These are phyloP conservation scores for Annulohypoxylon nitens DNA, from an alignment of 495 filamentous ascomycete species.

Conservation along the genomic window DNA sequence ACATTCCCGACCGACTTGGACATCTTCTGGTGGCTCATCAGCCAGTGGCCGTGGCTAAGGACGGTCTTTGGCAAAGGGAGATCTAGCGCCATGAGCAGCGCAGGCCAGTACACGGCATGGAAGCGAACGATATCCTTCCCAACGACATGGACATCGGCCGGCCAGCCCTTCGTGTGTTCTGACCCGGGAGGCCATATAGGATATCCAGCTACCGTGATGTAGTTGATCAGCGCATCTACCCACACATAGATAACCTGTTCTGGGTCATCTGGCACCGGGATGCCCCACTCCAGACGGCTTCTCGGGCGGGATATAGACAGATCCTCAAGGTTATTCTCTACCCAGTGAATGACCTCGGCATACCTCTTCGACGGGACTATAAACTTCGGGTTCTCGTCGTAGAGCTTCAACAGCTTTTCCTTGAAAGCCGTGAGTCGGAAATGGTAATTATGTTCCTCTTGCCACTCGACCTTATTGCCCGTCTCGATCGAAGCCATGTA, in stretches of 20 bases:
- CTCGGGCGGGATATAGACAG: slow-evolving; percentile 88
- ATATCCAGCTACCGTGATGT: slow-evolving; percentile 88
- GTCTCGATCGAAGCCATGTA: slow-evolving; percentile 89
- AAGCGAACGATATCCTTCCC: slow-evolving; percentile 98
- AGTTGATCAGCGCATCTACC: slow-evolving; percentile 96
- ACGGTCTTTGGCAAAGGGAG: slow-evolving; percentile 85
- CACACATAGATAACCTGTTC: slow-evolving; percentile 97
- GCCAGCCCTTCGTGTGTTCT: slow-evolving; percentile 76
- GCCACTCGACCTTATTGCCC: slow-evolving; percentile 93
- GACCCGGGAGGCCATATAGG: slow-evolving; percentile 76
- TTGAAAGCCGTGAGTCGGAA: slow-evolving; percentile 88
- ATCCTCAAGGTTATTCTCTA: slow-evolving; percentile 80
- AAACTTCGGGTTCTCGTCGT: slow-evolving; percentile 76
- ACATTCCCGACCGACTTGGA: slow-evolving; percentile 94
- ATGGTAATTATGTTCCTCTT: slow-evolving; percentile 93
- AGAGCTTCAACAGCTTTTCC: slow-evolving; percentile 81
- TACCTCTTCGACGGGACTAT: slow-evolving; percentile 76
- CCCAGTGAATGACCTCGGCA: slow-evolving; percentile 75
- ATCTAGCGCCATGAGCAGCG: slow-evolving; percentile 89
- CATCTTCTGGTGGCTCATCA: slow-evolving; percentile 90
- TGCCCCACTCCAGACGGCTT: slow-evolving; percentile 87
- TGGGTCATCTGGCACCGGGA: slow-evolving; percentile 85
- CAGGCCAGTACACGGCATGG: slow-evolving; percentile 98
- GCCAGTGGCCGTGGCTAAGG: slow-evolving; percentile 95
- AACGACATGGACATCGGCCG: slow-evolving; percentile 89